Base-by-base conservation (phyloP, 2,329 filamentous ascomycete genomes). In the Penicillium nordicum region DNA sequence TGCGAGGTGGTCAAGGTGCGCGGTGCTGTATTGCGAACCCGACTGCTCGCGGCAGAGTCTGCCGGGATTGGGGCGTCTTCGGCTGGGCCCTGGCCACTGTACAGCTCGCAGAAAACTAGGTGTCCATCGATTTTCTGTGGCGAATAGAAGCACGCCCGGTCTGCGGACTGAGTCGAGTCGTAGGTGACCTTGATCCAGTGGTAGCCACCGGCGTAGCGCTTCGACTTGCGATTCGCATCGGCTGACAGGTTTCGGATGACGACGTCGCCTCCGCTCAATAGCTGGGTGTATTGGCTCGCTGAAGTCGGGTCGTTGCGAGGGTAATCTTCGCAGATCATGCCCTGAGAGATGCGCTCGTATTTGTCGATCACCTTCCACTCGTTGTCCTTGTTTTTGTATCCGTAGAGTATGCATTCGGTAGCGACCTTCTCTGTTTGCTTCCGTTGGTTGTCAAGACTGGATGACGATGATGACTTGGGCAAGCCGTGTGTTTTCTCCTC, bases 121-220 rank as follows among this genome's bases (percentile, higher is more conserved):
- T 88, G 81, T 11, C 88, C 88, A 53, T 89, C 79, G 58, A 92
- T 84, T 57, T 81, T 82, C 73, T 91, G 87, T 0, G 89, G 89
- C 50, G 88, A 90, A 52, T 84, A 82, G 68, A 83, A 88, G 41
- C 87, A 76, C 23, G 89, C 89, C 11, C 84, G 79, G 57, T 89
- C 87, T 21, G 88, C 89, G 2, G 88, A 86, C 63, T 88, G 83
- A 47, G 82, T 80, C 41, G 86, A 89, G 74, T 91, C 89, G 67
- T 91, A 92, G 0, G 89, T 92, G 53, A 92, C 80, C 72, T 92
- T 92, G 66, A 97, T 91, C 93, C 93, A 97, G 78, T 96, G 90
- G 64, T 89, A 84, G 42, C 93, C 93, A 48, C 91, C 89, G 44
- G 88, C 88, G 60, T 90, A 92, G 59, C 82, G 84, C 74, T 92